Base-by-base conservation (phyloP, 805 yeast species). In the Candida takata region DNA sequence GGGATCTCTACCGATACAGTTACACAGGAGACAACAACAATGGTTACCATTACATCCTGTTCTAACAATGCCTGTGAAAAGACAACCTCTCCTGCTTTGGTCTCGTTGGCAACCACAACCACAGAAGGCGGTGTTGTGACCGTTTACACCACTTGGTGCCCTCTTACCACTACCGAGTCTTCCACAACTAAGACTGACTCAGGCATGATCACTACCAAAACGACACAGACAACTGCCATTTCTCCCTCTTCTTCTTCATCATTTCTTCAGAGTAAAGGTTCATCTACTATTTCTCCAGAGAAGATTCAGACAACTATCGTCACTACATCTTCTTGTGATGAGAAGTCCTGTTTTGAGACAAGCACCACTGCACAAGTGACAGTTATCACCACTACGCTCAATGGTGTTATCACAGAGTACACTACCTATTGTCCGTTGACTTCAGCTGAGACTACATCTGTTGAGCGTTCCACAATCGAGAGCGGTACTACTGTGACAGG, bases 401-500 rank as follows among this genome's bases (percentile, higher is more conserved):
- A 36, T 6, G 48, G 49, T 25, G 49, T 42, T 4, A 54, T 34
- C 32, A 69, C 69, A 9, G 49, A 51, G 14, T 70, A 59, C 56
- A 62, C 69, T 12, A 64, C 69, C 6, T 63, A 61, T 54, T 63
- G 68, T 42, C 69, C 70, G 24, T 38, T 55, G 21, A 16, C 35
- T 15, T 23, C 17, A 19, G 6, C 24, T 16, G 34, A 14, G 16
- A 11, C 20, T 13, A 11, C 31, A 12, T 7, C 8, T 17, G n/a
- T 34, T 16, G 20, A 5, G 17, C 8, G 21, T 17, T 28, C 31
- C 6, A 8, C 31, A n/a, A n/a, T n/a, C n/a, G n/a, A 9, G 27
- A 11, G 24, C n/a, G n/a, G n/a, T n/a, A n/a, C n/a, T n/a, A n/a
- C n/a, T n/a, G 24, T 21, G 24, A 21, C 10, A 8, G 24, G 11